A percentile compares a stretch with the other conserved stretches of the same genome.
Evolutionary conservation across 164 flowering plant genomes (phyloP).

Genomic region (Macadamia integrifolia): DNA sequence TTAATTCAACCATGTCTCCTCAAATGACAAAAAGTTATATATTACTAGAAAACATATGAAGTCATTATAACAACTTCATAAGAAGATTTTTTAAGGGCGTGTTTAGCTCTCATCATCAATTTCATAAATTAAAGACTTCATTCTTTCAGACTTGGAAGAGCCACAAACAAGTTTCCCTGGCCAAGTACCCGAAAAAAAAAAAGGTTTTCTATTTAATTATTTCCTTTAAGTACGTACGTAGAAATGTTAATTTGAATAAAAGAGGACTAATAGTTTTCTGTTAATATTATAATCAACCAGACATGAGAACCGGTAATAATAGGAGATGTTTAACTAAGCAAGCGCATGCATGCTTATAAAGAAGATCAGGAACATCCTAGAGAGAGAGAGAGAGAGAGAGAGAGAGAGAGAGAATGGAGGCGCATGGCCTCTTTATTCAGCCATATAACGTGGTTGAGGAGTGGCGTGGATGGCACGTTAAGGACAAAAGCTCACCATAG

Average conservation of each 20-base stretch:
- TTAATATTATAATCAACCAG: not conserved
- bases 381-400: no score
- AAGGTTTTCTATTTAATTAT: not conserved
- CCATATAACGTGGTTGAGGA: not conserved
- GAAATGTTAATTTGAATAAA: not conserved
- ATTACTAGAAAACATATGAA: not conserved
- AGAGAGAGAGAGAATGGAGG: not conserved
- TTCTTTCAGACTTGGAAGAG: not conserved
- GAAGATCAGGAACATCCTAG: not conserved
- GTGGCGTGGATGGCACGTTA: constrained; percentile 8
- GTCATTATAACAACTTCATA: constrained; percentile 11
- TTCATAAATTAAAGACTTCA: not conserved
- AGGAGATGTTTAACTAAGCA: not conserved
- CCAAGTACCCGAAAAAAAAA: no score
- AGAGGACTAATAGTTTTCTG: not conserved
- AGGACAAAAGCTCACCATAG: not conserved
- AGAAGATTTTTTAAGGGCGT: not conserved
- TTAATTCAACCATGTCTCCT: constrained; percentile 7
- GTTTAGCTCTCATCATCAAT: not conserved
- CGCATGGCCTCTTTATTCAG: not conserved
- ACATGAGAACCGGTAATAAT: no score
- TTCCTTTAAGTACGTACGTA: not conserved
- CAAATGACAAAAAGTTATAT: not conserved
- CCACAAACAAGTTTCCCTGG: no score
- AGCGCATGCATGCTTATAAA: not conserved